Evolutionary conservation across 2,329 filamentous ascomycete genomes (phyloP), one percentile per base, ranked within the genome.

Genomic region (Ascochyta rabiei): DNA sequence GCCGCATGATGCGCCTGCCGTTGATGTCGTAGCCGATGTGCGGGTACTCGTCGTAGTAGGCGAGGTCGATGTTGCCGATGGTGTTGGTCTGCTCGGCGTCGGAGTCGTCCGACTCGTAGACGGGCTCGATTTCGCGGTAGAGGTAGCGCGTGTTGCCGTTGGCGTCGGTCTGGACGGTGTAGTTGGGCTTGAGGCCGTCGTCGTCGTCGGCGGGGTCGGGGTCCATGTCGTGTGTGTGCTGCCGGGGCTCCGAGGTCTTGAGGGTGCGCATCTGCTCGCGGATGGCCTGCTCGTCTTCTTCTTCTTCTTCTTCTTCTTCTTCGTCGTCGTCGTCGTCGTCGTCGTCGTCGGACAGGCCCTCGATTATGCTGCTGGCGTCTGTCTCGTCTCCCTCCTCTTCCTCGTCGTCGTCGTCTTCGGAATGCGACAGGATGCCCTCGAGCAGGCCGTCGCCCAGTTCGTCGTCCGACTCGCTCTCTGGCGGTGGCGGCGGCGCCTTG

Each of bases 11-110:
- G 76, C 90, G 96, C 84, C 96, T 97, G 75, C 95, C 95, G 75
- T 99, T 96, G 79, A 99, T 98, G 69, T 97, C 91, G 78, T 99
- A 99, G 56, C 95, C 95, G 72, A 99, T 97, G 74, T 99, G 95
- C 45, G 95, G 95, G 73, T 97, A 99, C 31, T 91, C 89, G 75
- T 99, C 95, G 80, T 99, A 99, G 78, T 96, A 98, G 3, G 90
- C 89, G 44, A 98, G 80, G 5, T 93, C 91, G 56, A 99, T 99
- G 72, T 98, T 83, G 64, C 95, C 96, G 68, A 99, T 97, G 0
- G 95, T 98, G 78, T 99, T 99, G 46, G 82, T 82, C 24, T 88
- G 85, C 51, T 86, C 89, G 58, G 89, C 86, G 73, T 97, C 93
- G 3, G 90, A 90, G 71, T 97, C 93, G 77, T 99, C 96, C 1